A percentile compares a stretch with the other conserved stretches of the same genome.
These are phyloP conservation scores for Kwoniella shivajii DNA, from an alignment of 1,284 basidiomycete species.

Conservation along the genomic window DNA sequence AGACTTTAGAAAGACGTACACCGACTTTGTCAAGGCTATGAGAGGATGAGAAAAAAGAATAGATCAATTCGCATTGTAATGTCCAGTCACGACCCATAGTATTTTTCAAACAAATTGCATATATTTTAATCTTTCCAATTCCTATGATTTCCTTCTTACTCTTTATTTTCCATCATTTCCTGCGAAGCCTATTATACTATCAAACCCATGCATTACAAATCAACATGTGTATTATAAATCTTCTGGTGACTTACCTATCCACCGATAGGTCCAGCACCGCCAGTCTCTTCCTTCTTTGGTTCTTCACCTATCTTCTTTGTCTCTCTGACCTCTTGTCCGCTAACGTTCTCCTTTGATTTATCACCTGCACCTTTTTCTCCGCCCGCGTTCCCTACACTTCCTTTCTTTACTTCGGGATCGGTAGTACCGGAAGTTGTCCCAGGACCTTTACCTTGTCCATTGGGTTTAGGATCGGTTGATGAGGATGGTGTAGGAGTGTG, in stretches of 20 bases:
- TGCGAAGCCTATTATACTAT: background rate
- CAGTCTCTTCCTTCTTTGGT: slow-evolving; percentile 37
- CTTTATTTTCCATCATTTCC: background rate
- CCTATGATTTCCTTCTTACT: background rate
- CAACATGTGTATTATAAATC: slow-evolving; percentile 1
- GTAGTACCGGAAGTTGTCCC: slow-evolving; percentile 25
- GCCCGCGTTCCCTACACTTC: slow-evolving; percentile 9
- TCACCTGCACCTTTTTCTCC: slow-evolving; percentile 2
- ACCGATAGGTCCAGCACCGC: slow-evolving; percentile 37
- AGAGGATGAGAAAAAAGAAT: slow-evolving; percentile 12
- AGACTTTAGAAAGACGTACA: slow-evolving; percentile 84
- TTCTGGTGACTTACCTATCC: slow-evolving; percentile 24
- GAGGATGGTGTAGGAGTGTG: slow-evolving; percentile 32
- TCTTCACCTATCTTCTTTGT: slow-evolving; percentile 44
- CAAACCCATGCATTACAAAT: slow-evolving; percentile 18
- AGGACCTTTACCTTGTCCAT: slow-evolving; percentile 26
- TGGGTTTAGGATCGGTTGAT: slow-evolving; percentile 28
- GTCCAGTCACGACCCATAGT: background rate
- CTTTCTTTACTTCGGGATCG: slow-evolving; percentile 27
- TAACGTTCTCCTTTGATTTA: slow-evolving; percentile 14
- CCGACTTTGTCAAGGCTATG: slow-evolving; percentile 64
- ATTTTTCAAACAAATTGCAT: slow-evolving; percentile 6
- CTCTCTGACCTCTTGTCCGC: slow-evolving; percentile 30
- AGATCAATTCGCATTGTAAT: background rate
- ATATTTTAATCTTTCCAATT: slow-evolving; percentile 1